These are phyloP conservation scores for Balansia obtecta DNA, from an alignment of 2,329 filamentous ascomycete species.

Conservation along the genomic window DNA sequence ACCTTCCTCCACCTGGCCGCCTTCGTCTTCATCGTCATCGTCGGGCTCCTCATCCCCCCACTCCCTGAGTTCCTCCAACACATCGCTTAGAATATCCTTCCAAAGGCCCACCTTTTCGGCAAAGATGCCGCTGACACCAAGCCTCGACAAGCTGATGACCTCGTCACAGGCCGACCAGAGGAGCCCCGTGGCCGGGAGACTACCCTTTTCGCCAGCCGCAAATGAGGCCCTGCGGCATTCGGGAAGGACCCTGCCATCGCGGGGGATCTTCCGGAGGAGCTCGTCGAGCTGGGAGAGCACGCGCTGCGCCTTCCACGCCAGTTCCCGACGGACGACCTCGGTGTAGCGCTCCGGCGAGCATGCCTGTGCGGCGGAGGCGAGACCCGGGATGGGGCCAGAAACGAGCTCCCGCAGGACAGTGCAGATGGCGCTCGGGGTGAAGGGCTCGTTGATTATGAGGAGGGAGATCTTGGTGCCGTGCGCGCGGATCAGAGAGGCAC, in stretches of 20 bases:
- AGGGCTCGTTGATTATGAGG: constrained; percentile 74
- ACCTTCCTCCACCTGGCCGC: constrained; percentile 30
- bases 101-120: constrained; percentile 62
- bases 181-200: constrained; percentile 56
- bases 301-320: constrained; percentile 44
- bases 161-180: constrained; percentile 78
- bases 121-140: constrained; percentile 59
- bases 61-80: constrained; percentile 73
- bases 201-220: constrained; percentile 34
- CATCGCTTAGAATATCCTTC: constrained; percentile 65
- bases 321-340: constrained; percentile 47
- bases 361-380: constrained; percentile 58
- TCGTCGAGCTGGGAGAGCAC: constrained; percentile 50
- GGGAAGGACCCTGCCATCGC: constrained; percentile 40
- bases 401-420: constrained; percentile 63
- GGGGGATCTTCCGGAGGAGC: constrained; percentile 47
- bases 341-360: constrained; percentile 53
- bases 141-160: constrained; percentile 47
- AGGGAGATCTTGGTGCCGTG: constrained; percentile 83
- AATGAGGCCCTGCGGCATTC: constrained; percentile 12
- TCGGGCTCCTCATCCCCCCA: constrained; percentile 66
- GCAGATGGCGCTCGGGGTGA: constrained; percentile 63
- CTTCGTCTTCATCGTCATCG: constrained; percentile 42
- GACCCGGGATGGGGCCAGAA: constrained; percentile 57
- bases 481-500: constrained; percentile 61